Percentiles rank a stretch among this genome's conserved stretches.
Evolutionary conservation across 768 basidiomycete genomes (phyloP).

Genomic region (Xerocomus spinulosus): DNA sequence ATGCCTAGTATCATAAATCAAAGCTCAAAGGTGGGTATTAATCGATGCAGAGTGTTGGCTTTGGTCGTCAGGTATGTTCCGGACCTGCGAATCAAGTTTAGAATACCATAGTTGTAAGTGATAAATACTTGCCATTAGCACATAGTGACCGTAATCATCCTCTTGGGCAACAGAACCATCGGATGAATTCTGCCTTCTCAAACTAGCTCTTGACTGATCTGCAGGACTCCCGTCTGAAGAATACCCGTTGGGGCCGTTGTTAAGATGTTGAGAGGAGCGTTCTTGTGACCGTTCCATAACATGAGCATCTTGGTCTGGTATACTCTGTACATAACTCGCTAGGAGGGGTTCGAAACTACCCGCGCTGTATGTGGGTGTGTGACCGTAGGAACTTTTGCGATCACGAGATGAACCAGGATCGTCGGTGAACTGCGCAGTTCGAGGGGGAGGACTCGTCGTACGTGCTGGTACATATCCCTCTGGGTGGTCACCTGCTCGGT

Average conservation of each 20-base stretch:
- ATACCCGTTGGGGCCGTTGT: slow-evolving; percentile 4
- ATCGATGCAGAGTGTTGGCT: slow-evolving; percentile 31
- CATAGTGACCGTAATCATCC: slow-evolving; percentile 52
- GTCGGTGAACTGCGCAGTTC: slow-evolving; percentile 13
- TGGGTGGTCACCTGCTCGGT: slow-evolving; percentile 11
- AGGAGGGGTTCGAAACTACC: slow-evolving; percentile 62
- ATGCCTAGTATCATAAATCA: slow-evolving; percentile 5
- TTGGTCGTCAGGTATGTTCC: slow-evolving; percentile 47
- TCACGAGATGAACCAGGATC: slow-evolving; percentile 28
- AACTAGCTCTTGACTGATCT: slow-evolving; percentile 20
- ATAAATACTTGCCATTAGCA: slow-evolving; percentile 45
- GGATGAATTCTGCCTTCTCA: slow-evolving; percentile 20
- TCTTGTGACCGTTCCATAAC: slow-evolving; percentile 30
- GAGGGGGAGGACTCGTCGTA: slow-evolving; percentile 45
- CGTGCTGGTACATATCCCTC: slow-evolving; percentile 45
- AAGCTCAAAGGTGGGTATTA: background rate
- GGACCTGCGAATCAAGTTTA: slow-evolving; percentile 40
- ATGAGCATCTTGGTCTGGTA: slow-evolving; percentile 18
- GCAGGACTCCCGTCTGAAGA: slow-evolving; percentile 25
- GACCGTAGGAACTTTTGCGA: slow-evolving; percentile 33
- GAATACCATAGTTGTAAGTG: background rate
- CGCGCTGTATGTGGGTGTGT: slow-evolving; percentile 46
- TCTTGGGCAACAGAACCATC: slow-evolving; percentile 33
- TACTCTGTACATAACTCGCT: slow-evolving; percentile 37
- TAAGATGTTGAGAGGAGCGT: slow-evolving; percentile 9